phyloP scores from a whole-genome alignment of 2,329 filamentous ascomycete genomes.

The Colletotrichum scovillei region DNA sequence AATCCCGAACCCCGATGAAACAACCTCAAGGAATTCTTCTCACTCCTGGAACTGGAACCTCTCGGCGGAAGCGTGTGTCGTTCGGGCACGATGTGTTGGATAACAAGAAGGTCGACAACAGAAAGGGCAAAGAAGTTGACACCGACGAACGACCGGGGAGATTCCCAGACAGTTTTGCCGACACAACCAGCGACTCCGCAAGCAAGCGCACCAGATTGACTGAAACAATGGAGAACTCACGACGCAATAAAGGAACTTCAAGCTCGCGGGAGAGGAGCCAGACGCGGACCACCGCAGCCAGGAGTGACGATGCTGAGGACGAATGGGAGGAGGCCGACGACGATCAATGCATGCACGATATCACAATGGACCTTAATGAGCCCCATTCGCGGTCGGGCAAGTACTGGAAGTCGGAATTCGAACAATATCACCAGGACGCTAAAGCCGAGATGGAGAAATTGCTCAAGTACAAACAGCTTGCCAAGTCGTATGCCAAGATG shows the following conservation, averaged over 20 bases:
- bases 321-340: conserved; percentile 63
- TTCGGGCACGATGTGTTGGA: conserved; percentile 68
- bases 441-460: conserved; percentile 81
- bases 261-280: conserved; percentile 22
- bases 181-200: conserved; percentile 35
- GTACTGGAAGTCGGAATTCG: conserved; percentile 84
- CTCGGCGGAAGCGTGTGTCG: conserved; percentile 72
- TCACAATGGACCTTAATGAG: conserved; percentile 78
- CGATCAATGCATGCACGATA: conserved; percentile 64
- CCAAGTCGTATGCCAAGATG: conserved; percentile 81
- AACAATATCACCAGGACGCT: conserved; percentile 78
- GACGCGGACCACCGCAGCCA: conserved; percentile 30
- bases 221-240: conserved; percentile 57
- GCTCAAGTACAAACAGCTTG: conserved; percentile 82
- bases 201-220: conserved; percentile 57
- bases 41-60: conserved; percentile 71
- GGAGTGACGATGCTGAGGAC: conserved; percentile 49
- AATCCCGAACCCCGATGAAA: conserved; percentile 59
- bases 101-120: conserved; percentile 46
- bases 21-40: conserved; percentile 66
- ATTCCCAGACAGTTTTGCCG: conserved; percentile 42
- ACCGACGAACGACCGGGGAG: conserved; percentile 45
- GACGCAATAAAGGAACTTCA: conserved; percentile 40
- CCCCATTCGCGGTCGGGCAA: conserved; percentile 80
- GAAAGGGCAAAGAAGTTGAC: conserved; percentile 41